Evolutionary conservation across 345 rosid genomes (phyloP), one percentile per base, ranked within the genome.

Genomic region (Hibiscus syriacus): DNA sequence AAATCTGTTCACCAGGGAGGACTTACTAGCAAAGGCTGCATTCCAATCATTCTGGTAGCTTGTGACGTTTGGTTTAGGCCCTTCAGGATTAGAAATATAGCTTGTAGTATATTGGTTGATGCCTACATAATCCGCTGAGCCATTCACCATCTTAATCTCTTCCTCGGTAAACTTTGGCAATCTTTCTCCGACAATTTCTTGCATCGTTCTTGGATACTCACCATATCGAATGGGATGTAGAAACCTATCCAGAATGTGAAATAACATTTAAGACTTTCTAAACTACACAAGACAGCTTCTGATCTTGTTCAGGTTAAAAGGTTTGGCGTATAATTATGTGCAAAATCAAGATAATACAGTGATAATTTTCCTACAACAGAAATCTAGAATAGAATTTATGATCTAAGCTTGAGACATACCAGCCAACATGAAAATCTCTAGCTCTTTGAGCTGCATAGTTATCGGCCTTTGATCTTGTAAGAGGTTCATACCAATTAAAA

Each of bases 351-450:
- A 38, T 38, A n/a, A 12, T 43, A 43, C 49, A 43, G 5, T 13
- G 5, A 43, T 43, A 43, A 43, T 14, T 6, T 20, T 3, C 32
- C 30, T 22, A 3, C 29, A 49, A 49, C 17, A 49, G 19, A 17
- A 23, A 16, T 30, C 41, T 58, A 27, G 22, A 56, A 14, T 55
- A 14, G 60, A 27, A 55, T 3, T 55, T 55, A 48, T 10, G 32
- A 59, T 25, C 17, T 32, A 17, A 32, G 45, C 3, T 62, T 20
- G 19, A 41, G 8, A 25, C 12, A 45, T 79, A 87, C 93, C 93
- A 88, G 72, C 93, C 93, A 67, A 84, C 25, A 67, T 88, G 90
- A 20, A 88, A 88, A 65, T 88, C 93, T 74, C 90, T 80, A 17
- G 88, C 89, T 74, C 90, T 82, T 68, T 85, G 88, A 68, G 88